Evolutionary conservation across 345 rosid species (phyloP), one percentile per base, ranked within the genome.

Genomic region (Pugionium cornutum): DNA sequence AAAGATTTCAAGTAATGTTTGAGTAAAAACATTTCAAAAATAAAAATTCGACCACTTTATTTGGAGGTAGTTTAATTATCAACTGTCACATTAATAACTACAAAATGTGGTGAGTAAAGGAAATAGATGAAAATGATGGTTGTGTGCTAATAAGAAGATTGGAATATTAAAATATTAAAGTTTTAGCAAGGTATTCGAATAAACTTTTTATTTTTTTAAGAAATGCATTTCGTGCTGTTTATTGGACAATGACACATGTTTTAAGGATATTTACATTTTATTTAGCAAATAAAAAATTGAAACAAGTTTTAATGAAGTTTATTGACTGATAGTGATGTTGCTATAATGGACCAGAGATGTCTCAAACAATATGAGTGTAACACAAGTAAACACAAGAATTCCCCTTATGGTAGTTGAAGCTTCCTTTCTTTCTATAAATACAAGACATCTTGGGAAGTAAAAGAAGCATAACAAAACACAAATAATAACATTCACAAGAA

Each of bases 121-220:
- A 35, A 35, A 35, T 35, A 35, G 39, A 35, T 2, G 47, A 3
- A 45, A 45, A 45, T 45, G 46, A 42, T 6, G 26, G 41, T 0
- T 4, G 25, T 11, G 26, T n/a, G 26, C 1, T 44, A 44, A 27
- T 44, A 44, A 44, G 32, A 31, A 1, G 50, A 41, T 52, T 44
- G 46, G 70, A 54, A 66, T 66, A 45, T 26, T 8, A 9, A 40
- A 26, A 10, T 42, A 51, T 9, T 43, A 53, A 43, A 66, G 62
- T 26, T 64, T 43, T 44, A 53, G 62, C 70, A 66, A 66, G 70
- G 70, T 53, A 66, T 66, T 54, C 2, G 70, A 45, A 43, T 66
- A 53, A 7, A 6, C 46, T 66, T 28, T 44, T 34, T 18, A 43
- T 27, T 44, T 18, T 18, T 18, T 18, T 18, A 18, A 18, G 18